Evolutionary conservation across 1,284 basidiomycete genomes (phyloP), one percentile per base, ranked within the genome.

Genomic region (Peniophora sp.): DNA sequence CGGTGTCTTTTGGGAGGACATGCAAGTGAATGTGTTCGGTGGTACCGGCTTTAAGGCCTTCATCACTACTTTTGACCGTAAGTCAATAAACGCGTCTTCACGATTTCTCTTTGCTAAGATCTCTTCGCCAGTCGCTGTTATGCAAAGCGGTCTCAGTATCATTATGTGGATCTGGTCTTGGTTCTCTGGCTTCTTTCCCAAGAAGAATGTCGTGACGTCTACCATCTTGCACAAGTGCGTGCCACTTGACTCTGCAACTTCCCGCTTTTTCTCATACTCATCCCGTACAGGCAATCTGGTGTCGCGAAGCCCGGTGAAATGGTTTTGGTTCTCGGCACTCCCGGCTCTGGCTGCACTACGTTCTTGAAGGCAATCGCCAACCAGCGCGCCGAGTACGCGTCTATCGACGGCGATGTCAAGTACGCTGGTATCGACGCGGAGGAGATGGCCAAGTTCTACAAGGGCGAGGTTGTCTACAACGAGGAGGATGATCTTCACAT

Each of bases 381-480:
- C 61, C 75, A 83, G 51, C 74, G 84, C 2, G 67, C 69, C 10
- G 85, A 77, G 19, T 92, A 80, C 61, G 73, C 75, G 3, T 66
- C 61, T 16, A 72, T 89, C 12, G 58, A 65, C 1, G 89, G 90
- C n/a, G 71, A 85, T 1, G 78, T 91, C 11, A 68, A 75, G 0
- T 93, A 92, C 61, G 86, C 83, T 16, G 87, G 86, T 3, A 88
- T 91, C 50, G 69, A 71, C 48, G 78, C 84, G 0, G 60, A 63
- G 14, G 79, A 86, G 57, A 86, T 89, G 76, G 73, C 70, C 1
- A 81, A 81, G 56, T 64, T 71, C 52, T 88, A 85, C 66, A 85
- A 79, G 54, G 93, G 92, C 47, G 92, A 95, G 66, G 88, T 92
- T 12, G 81, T 86, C 16, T 95, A 92, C 67, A 92, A 91, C 59